These are phyloP conservation scores for Dothistroma pini DNA, from an alignment of 2,329 filamentous ascomycete species.

Conservation along the genomic window DNA sequence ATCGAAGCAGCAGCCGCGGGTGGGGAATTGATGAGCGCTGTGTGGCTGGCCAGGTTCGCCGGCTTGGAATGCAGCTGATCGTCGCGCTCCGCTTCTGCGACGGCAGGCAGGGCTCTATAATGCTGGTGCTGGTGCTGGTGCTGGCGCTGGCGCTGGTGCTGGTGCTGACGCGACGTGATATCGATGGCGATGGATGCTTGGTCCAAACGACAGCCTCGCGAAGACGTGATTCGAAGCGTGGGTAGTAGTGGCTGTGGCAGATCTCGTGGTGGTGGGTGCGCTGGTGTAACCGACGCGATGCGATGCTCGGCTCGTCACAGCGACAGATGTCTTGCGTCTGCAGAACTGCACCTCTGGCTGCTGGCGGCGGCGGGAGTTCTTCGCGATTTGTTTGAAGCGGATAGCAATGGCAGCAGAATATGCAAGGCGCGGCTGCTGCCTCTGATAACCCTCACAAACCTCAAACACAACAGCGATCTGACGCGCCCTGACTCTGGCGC, in stretches of 20 bases:
- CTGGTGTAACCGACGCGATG: not conserved
- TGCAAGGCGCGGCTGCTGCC: slow-evolving; percentile 1
- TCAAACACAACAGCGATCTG: not conserved
- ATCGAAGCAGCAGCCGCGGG: slow-evolving; percentile 11
- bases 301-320: slow-evolving; percentile 4
- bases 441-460: not conserved
- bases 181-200: not conserved
- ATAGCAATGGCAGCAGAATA: not conserved
- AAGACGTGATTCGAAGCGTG: not conserved
- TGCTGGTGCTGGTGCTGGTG: not conserved
- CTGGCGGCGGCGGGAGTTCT: not conserved
- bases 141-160: not conserved
- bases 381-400: not conserved
- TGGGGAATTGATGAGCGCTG: slow-evolving; percentile 14
- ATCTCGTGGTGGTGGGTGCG: not conserved
- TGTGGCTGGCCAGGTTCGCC: slow-evolving; percentile 21
- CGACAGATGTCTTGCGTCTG: slow-evolving; percentile 11
- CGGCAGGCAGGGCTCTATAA: slow-evolving; percentile 8
- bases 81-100: slow-evolving; percentile 13
- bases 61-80: slow-evolving; percentile 19
- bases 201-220: not conserved
- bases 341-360: not conserved
- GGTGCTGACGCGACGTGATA: not conserved
- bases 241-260: not conserved
- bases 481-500: not conserved